phyloP scores from a whole-genome alignment of 768 basidiomycete species.

The Suillus weaverae region DNA sequence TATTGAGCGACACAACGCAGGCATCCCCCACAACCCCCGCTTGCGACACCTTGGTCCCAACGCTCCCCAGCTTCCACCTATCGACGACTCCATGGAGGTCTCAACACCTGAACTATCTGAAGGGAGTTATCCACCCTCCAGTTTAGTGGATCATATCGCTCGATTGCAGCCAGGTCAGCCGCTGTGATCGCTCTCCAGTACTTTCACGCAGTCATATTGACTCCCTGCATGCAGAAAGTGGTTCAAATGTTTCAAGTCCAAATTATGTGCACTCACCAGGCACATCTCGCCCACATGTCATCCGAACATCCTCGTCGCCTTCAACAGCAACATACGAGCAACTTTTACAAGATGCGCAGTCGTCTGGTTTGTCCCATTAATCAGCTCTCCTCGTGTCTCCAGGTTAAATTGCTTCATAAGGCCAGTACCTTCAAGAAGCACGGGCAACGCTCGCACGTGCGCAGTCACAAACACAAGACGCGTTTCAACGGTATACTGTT shows the following conservation, averaged over 20 bases:
- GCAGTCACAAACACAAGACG: constrained; percentile 71
- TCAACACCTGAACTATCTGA: constrained; percentile 36
- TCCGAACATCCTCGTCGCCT: constrained; percentile 52
- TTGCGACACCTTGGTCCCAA: constrained; percentile 53
- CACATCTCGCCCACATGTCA: constrained; percentile 34
- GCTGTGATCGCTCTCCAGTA: neutral
- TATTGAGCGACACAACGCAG: constrained; percentile 75
- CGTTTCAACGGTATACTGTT: constrained; percentile 66
- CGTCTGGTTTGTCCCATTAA: constrained; percentile 50
- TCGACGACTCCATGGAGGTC: constrained; percentile 36
- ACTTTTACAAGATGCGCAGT: constrained; percentile 56
- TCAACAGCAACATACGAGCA: constrained; percentile 51
- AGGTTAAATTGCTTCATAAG: constrained; percentile 33
- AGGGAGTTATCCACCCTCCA: constrained; percentile 30
- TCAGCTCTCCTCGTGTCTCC: neutral
- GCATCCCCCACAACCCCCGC: constrained; percentile 78
- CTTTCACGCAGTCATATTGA: constrained; percentile 7
- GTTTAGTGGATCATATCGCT: constrained; percentile 34
- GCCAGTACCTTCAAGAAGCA: constrained; percentile 62
- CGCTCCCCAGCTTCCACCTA: constrained; percentile 29
- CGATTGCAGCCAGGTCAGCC: constrained; percentile 35
- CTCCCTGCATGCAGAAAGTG: constrained; percentile 20
- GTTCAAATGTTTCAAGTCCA: constrained; percentile 31
- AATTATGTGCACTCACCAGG: constrained; percentile 33
- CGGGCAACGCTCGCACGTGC: constrained; percentile 61